phyloP scores from a whole-genome alignment of 495 filamentous ascomycete species.

The Lasiosphaeriaceae sp. region DNA sequence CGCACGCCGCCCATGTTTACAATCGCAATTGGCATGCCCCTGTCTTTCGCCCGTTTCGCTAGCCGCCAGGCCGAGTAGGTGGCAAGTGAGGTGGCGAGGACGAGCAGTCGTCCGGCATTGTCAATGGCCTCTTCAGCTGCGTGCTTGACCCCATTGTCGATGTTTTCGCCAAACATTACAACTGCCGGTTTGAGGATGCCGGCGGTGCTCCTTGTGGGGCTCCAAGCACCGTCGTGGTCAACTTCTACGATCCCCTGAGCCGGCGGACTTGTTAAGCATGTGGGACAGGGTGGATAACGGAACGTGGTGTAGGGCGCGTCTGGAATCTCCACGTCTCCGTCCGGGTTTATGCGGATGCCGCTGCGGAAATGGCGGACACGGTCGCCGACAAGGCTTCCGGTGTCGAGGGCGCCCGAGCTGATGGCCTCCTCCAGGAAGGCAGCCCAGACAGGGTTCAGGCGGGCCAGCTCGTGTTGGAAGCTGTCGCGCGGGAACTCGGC shows the following conservation, averaged over 20 bases:
- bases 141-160: constrained; percentile 58
- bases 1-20: constrained; percentile 80
- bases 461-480: constrained; percentile 73
- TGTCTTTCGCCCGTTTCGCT: constrained; percentile 74
- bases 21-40: constrained; percentile 79
- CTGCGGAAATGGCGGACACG: constrained; percentile 64
- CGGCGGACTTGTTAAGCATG: constrained; percentile 68
- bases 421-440: constrained; percentile 68
- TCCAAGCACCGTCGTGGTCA: constrained; percentile 80
- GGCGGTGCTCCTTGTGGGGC: constrained; percentile 54
- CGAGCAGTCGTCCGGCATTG: constrained; percentile 64
- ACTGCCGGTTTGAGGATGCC: constrained; percentile 89
- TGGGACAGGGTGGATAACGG: constrained; percentile 84
- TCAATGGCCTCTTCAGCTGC: constrained; percentile 81
- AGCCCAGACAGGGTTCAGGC: constrained; percentile 83
- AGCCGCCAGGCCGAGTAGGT: constrained; percentile 94
- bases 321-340: constrained; percentile 92
- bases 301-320: constrained; percentile 84
- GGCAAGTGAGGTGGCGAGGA: constrained; percentile 84
- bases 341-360: constrained; percentile 82
- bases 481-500: constrained; percentile 60
- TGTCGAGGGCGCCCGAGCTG: constrained; percentile 67
- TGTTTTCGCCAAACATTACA: constrained; percentile 93
- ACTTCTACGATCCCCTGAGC: constrained; percentile 56
- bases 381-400: constrained; percentile 69